Evolutionary conservation across 306 rosid genomes (phyloP).

Genomic region (Quercus bicolor): DNA sequence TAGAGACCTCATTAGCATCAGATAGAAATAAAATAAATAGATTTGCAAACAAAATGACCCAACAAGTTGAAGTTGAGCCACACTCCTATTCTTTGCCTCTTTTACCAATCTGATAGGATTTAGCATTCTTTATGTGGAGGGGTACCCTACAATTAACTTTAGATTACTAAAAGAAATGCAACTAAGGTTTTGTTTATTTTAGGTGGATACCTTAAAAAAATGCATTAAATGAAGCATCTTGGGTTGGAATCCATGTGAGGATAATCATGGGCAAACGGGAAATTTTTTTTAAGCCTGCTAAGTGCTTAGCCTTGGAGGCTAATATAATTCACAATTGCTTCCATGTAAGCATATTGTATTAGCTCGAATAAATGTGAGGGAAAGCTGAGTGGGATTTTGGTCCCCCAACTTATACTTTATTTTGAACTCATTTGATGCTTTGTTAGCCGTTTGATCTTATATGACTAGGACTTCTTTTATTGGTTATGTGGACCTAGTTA

Average conservation of each 20-base stretch:
- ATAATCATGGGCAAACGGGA: constrained; percentile 53
- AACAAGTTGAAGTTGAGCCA: constrained; percentile 12
- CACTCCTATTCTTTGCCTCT: neutral
- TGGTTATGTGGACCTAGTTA: constrained; percentile 11
- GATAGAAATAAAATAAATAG: neutral
- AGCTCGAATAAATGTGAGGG: neutral
- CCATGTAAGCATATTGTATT: constrained; percentile 6
- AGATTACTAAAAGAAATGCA: neutral
- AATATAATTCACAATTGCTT: constrained; percentile 16
- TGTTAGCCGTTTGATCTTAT: constrained; percentile 27
- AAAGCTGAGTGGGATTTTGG: constrained; percentile 20
- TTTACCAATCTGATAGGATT: constrained; percentile 19
- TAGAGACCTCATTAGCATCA: neutral
- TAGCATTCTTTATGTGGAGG: constrained; percentile 25
- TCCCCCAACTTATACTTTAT: constrained; percentile 9
- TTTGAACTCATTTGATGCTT: constrained; percentile 24
- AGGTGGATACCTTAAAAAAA: constrained; percentile 21
- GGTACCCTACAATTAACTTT: neutral
- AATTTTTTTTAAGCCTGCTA: constrained; percentile 10
- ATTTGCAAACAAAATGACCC: neutral
- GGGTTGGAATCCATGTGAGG: constrained; percentile 54
- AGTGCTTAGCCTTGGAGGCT: constrained; percentile 29
- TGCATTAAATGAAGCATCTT: neutral
- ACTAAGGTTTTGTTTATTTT: constrained; percentile 1
- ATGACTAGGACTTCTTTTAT: neutral